Conservation (phyloP, 2,329 filamentous ascomycete species). For the Teratosphaeriaceae sp. region DNA sequence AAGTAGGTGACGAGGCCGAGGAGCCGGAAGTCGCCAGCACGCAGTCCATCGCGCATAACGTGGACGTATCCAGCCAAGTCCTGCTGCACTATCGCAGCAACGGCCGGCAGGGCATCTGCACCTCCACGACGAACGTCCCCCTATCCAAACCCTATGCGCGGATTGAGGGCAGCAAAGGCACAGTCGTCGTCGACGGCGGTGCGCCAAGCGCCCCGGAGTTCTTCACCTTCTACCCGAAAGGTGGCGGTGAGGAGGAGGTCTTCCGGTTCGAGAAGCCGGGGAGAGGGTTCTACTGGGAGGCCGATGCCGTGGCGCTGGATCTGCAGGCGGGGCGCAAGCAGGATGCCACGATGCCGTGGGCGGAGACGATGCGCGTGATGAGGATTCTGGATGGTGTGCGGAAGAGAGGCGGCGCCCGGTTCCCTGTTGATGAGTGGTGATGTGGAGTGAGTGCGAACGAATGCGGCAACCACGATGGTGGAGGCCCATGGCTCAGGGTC, state of each 20-base stretch:
- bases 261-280: constrained; percentile 34
- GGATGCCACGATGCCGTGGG: constrained; percentile 40
- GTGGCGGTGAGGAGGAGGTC: constrained; percentile 24
- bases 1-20: constrained; percentile 21
- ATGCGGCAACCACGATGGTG: too few species aligned
- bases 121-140: constrained; percentile 29
- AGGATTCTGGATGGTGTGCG: constrained; percentile 44
- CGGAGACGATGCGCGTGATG: constrained; percentile 41
- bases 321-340: constrained; percentile 33
- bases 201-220: constrained; percentile 25
- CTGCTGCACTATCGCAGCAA: constrained; percentile 36
- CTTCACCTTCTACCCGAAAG: constrained; percentile 32
- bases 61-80: constrained; percentile 31
- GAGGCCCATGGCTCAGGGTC: too few species aligned
- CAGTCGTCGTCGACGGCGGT: constrained; percentile 33
- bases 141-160: constrained; percentile 29
- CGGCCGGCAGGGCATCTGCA: constrained; percentile 38
- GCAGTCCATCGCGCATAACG: constrained; percentile 30
- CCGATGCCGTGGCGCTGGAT: constrained; percentile 38
- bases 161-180: constrained; percentile 37
- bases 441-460: too few species aligned
- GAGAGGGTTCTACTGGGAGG: constrained; percentile 41
- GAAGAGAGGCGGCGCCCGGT: constrained; percentile 27
- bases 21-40: constrained; percentile 35
- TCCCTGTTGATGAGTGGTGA: constrained; percentile 7